Conservation (phyloP, 192 early-diverging fungal genomes). For the Glomus cerebriforme region DNA sequence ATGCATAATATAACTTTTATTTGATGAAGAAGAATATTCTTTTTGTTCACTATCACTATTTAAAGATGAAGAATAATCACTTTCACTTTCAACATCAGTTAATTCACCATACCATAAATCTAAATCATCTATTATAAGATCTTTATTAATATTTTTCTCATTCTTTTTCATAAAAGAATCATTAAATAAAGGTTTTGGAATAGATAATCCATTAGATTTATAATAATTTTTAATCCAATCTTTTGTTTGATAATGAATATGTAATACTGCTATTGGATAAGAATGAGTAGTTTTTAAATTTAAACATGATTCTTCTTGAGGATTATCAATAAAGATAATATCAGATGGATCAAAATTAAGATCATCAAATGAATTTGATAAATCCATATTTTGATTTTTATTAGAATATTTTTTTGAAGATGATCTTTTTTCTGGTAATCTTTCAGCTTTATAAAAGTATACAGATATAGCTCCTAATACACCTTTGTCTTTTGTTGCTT, state of each 20-base stretch:
- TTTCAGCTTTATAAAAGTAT: not conserved
- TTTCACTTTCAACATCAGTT: not conserved
- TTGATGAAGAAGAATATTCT: not conserved
- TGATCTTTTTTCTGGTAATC: not conserved
- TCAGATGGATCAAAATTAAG: not conserved
- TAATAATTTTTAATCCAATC: not conserved
- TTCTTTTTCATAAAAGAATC: too few species aligned
- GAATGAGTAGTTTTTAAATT: not conserved
- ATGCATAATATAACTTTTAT: too few species aligned
- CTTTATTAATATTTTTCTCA: not conserved
- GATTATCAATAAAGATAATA: not conserved
- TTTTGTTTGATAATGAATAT: not conserved
- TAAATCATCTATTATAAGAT: not conserved
- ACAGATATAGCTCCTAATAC: not conserved
- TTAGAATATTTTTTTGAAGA: not conserved
- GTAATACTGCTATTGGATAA: not conserved
- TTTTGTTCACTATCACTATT: not conserved
- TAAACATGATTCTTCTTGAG: not conserved
- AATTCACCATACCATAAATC: not conserved
- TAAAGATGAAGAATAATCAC: not conserved
- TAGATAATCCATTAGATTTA: not conserved
- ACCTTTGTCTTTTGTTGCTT: not conserved
- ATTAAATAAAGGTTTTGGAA: not conserved
- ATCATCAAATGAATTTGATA: not conserved
- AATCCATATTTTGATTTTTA: not conserved